phyloP scores from a whole-genome alignment of 305 asterid species.

The Fraxinus velutina region DNA sequence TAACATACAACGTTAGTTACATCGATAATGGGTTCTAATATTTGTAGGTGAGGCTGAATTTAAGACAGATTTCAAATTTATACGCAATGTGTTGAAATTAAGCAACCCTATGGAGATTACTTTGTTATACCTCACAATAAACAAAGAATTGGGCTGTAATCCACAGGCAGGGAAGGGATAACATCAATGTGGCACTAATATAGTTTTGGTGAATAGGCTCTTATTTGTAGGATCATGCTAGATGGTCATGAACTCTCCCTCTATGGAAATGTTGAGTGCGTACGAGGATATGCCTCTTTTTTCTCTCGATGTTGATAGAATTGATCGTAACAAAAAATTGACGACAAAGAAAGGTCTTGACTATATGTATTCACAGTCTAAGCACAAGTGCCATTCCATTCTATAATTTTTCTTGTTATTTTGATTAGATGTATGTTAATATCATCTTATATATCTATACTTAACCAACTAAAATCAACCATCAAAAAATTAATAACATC shows the following conservation, averaged over 20 bases:
- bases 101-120: background rate
- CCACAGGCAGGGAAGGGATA: background rate
- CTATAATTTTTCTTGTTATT: no score
- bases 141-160: background rate
- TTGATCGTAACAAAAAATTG: background rate
- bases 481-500: no score
- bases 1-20: background rate
- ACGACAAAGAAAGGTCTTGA: no score
- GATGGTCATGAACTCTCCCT: background rate
- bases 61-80: background rate
- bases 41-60: background rate
- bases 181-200: background rate
- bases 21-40: background rate
- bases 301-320: background rate
- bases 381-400: no score
- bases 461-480: background rate
- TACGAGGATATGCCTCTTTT: background rate
- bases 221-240: no score
- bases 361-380: no score
- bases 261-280: background rate
- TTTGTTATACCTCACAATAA: background rate
- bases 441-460: no score
- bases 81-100: background rate
- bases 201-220: no score
- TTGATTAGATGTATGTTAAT: no score